Evolutionary conservation across 2,329 filamentous ascomycete species (phyloP).

Genomic region (Ophiocordyceps camponoti-saundersi): DNA sequence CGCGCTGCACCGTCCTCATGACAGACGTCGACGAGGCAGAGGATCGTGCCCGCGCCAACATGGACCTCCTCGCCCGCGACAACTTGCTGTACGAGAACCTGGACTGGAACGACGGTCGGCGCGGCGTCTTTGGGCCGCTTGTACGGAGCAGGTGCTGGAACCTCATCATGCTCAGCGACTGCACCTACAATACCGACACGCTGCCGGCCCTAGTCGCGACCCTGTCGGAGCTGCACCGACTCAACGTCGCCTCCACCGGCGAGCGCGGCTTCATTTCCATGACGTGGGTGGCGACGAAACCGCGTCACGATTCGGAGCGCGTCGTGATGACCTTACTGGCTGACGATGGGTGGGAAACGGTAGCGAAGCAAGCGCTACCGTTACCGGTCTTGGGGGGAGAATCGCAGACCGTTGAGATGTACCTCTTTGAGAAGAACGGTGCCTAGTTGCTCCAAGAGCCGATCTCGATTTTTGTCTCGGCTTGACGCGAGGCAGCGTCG

Average conservation of each 20-base stretch:
- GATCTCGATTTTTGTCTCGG: neutral
- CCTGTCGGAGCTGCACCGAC: constrained; percentile 27
- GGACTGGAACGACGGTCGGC: constrained; percentile 36
- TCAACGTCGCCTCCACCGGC: constrained; percentile 11
- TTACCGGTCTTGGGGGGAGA: constrained; percentile 28
- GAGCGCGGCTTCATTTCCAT: constrained; percentile 8
- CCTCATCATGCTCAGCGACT: constrained; percentile 38
- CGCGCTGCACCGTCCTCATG: constrained; percentile 23
- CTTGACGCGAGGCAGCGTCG: neutral
- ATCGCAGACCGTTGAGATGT: constrained; percentile 31
- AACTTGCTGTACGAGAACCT: constrained; percentile 33
- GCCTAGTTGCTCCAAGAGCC: neutral
- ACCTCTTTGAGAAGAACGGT: constrained; percentile 25
- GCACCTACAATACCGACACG: constrained; percentile 43
- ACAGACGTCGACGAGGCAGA: constrained; percentile 40
- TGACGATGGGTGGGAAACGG: constrained; percentile 24
- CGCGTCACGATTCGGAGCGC: constrained; percentile 34
- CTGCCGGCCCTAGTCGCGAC: constrained; percentile 36
- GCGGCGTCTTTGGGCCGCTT: constrained; percentile 24
- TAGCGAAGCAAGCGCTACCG: constrained; percentile 22
- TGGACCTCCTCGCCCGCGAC: constrained; percentile 13
- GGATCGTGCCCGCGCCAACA: constrained; percentile 29
- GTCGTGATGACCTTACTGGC: constrained; percentile 30
- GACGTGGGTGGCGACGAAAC: constrained; percentile 38
- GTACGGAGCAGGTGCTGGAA: constrained; percentile 28